Evolutionary conservation across 306 rosid genomes (phyloP).

Genomic region (Cucurbita maxima): DNA sequence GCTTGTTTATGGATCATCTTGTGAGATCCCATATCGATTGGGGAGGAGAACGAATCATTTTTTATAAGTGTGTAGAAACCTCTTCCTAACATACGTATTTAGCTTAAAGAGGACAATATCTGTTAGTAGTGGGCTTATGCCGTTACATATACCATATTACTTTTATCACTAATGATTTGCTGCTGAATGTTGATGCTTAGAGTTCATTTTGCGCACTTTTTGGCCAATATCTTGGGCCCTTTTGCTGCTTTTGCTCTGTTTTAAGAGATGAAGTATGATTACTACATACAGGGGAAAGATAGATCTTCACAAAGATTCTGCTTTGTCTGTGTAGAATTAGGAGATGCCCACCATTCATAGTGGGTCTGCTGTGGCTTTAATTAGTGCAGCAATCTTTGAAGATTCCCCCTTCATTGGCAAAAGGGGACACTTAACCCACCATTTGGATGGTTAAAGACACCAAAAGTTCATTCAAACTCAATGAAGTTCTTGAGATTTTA

Average conservation of each 20-base stretch:
- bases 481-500: neutral
- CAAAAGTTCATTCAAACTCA: neutral
- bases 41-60: too few relatives aligned
- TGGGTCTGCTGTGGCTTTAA: conserved; percentile 6
- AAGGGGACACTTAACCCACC: conserved; percentile 1
- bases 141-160: neutral
- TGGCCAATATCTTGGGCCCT: neutral
- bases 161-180: neutral
- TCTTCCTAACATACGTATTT: too few relatives aligned
- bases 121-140: too few relatives aligned
- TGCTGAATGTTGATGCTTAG: neutral
- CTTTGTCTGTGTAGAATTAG: neutral
- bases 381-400: conserved; percentile 7
- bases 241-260: neutral
- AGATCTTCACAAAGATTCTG: conserved; percentile 6
- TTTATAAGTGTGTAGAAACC: too few relatives aligned
- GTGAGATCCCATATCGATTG: too few relatives aligned
- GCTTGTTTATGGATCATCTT: neutral
- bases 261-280: conserved; percentile 2
- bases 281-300: neutral
- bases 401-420: conserved; percentile 7
- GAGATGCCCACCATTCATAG: conserved; percentile 6
- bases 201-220: neutral
- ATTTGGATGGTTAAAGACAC: neutral
- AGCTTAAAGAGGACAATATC: too few relatives aligned